Evolutionary conservation across 345 rosid species (phyloP).

Genomic region (Cardiospermum halicacabum): DNA sequence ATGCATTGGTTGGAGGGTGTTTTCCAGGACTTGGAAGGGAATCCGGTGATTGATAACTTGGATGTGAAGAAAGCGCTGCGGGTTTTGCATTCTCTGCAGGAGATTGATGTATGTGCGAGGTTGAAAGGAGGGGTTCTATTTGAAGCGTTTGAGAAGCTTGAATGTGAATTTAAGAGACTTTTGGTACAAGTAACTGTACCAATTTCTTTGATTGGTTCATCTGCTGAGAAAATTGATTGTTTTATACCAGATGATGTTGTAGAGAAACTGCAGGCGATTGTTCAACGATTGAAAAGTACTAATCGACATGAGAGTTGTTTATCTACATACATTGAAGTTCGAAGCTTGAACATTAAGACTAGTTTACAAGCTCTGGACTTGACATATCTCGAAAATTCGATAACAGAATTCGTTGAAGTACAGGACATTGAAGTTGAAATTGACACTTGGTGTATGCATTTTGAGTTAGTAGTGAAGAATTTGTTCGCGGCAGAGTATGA

Average conservation of each 20-base stretch:
- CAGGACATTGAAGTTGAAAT: slow-evolving; percentile 37
- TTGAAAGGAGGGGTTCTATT: slow-evolving; percentile 43
- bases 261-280: slow-evolving; percentile 43
- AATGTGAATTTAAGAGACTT: slow-evolving; percentile 44
- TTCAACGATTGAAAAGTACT: slow-evolving; percentile 34
- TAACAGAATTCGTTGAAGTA: slow-evolving; percentile 37
- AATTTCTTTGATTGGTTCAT: slow-evolving; percentile 7
- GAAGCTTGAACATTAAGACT: slow-evolving; percentile 31
- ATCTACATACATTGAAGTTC: slow-evolving; percentile 31
- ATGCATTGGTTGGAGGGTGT: slow-evolving; percentile 66
- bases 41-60: slow-evolving; percentile 21
- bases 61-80: slow-evolving; percentile 38
- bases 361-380: slow-evolving; percentile 36
- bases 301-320: slow-evolving; percentile 33
- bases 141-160: slow-evolving; percentile 43
- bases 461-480: slow-evolving; percentile 46
- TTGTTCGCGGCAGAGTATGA: slow-evolving; percentile 41
- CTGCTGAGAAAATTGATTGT: slow-evolving; percentile 7
- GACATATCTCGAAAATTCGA: slow-evolving; percentile 42
- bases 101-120: slow-evolving; percentile 28
- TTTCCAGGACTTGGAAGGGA: slow-evolving; percentile 40
- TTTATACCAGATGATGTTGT: slow-evolving; percentile 21
- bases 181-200: slow-evolving; percentile 30
- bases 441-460: slow-evolving; percentile 50
- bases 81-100: slow-evolving; percentile 42